Base-by-base conservation (phyloP, 495 filamentous ascomycete genomes). In the Rhypophila decipiens region DNA sequence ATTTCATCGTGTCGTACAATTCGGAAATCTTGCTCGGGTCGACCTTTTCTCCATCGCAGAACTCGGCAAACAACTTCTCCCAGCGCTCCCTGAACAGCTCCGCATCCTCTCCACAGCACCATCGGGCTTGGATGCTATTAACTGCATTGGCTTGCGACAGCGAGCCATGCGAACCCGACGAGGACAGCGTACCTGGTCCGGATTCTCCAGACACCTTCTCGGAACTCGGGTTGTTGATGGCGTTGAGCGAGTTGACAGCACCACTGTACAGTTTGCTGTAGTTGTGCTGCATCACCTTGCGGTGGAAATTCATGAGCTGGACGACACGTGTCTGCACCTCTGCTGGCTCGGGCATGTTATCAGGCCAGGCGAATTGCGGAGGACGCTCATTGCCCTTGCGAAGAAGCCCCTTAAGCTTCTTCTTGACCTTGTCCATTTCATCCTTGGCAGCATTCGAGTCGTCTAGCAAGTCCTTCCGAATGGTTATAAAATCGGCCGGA, bases 371-470 rank as follows among this genome's bases (percentile, higher is more conserved):
- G 60, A 98, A 98, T 59, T 97, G 90, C 15, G 88, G 79, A 13
- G 93, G 90, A 5, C 91, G 86, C 50, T 86, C 76, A 44, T 86
- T 88, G 2, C 94, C 94, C 62, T 94, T 84, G 21, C 93, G 78
- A 44, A 98, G 69, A 31, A 98, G 74, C 2, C 85, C 79, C 68
- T 98, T 98, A 4, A 98, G 74, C 79, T 94, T 96, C 77, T 96
- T 97, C 74, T 98, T 98, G 39, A 98, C 93, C 63, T 94, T 96
- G 67, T 98, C 93, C 90, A 96, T 98, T 56, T 94, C 90, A 66
- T 97, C 94, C 64, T 98, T 98, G 44, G 93, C 93, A n/a, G 93
- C 93, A 67, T 98, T 98, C 1, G 89, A 95, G 60, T 98, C 93
- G 63, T 98, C 93, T 5, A 98, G 74, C 2, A 98, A 75, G 64